Base-by-base conservation (phyloP, 2,329 filamentous ascomycete genomes). In the Fusarium citri region DNA sequence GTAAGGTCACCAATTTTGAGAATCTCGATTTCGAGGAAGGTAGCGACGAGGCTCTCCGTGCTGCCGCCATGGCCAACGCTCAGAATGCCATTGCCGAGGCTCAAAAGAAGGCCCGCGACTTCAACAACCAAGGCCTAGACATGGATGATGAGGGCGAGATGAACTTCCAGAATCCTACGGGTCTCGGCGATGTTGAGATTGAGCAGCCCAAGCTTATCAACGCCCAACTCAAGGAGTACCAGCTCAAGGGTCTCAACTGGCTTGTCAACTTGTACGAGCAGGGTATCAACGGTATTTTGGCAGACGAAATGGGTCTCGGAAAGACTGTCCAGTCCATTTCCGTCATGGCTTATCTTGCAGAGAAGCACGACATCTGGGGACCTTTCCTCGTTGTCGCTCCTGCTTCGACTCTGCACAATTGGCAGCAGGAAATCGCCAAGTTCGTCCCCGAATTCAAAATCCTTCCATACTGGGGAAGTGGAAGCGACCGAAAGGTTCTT, bases 251-350 rank as follows among this genome's bases (percentile, higher is more conserved):
- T 82, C 92, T 99, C 79, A 99, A 98, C 79, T 99, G 96, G 96
- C 89, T 99, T 57, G 96, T 97, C 83, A 98, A 99, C 79, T 82
- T 99, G 72, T 99, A 99, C 84, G 96, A 99, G 81, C 96, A 99
- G 81, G 96, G 96, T 79, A 99, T 99, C 92, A 98, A 98, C 83
- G 95, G 95, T 81, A 99, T 99, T 75, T 85, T 99, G 69, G 96
- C 96, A 71, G 96, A 99, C 79, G 96, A 99, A 83, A 99, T 99
- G 96, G 96, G 96, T 89, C 92, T 99, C 25, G 96, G 96, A 80
- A 99, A 99, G 83, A 99, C 96, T 22, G 94, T 99, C 8, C 96
- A 99, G 83, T 98, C 95, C 23, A 99, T 99, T 68, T 98, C 96
- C 1, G 95, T 99, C 78, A 98, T 99, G 96, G 94, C 94, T 3